Base-by-base conservation (phyloP, 139 green algal species). In the Zygnema cylindricum region DNA sequence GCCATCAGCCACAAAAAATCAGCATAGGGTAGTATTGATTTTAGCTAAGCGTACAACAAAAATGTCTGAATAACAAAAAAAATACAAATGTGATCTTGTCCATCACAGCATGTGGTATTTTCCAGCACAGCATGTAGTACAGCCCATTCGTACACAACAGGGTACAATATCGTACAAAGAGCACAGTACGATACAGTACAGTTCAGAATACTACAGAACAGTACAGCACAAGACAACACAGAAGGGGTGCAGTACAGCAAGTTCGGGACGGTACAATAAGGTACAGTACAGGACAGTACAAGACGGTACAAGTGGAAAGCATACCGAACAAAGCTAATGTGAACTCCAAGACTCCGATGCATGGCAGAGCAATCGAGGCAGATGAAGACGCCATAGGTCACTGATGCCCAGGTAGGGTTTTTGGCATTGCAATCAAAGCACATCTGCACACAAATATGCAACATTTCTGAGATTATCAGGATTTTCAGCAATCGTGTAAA, bases 351-450 rank as follows among this genome's bases (percentile, higher is more conserved):
- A 71, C 91, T 95, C 0, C 97, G 92, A 90, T 99, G 97, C 33
- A 98, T 93, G 32, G 97, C 96, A 0, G 96, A 95, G 90, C 97
- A 99, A 36, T 95, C 95, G 0, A 99, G 92, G 92, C 97, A 99
- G 54, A 99, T 97, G 92, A 98, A 98, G 0, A 98, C 95, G 43
- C 97, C 97, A 91, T 98, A 99, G 0, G 96, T 96, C 1, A 98
- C 95, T 0, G 93, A 97, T 0, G 96, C 94, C 97, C 97, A 99
- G 3, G 96, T 98, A 0, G 97, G 97, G 81, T 98, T 99, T 84
- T 97, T 98, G 2, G 94, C 94, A 1, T 96, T 95, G 90, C 97
- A 99, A 84, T 99, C 97, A 81, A 99, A 98, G 93, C 97, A 99
- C 90, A 94, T 93, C 90, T 91, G 87, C 22, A 82, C n/a, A 87